phyloP scores from a whole-genome alignment of 2,329 filamentous ascomycete species.

The Penicillium glabrum region DNA sequence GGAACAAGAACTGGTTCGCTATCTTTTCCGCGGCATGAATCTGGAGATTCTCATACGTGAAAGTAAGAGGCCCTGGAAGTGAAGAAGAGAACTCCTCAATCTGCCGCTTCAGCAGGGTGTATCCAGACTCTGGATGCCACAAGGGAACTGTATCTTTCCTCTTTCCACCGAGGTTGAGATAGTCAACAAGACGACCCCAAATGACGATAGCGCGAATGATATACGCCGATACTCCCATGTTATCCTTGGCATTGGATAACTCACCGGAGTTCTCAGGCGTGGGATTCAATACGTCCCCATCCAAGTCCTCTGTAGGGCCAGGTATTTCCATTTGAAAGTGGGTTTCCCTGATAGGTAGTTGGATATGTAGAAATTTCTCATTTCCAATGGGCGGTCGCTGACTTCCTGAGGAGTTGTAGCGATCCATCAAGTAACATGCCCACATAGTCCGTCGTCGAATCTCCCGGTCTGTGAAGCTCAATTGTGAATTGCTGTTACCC shows the following conservation, averaged over 20 bases:
- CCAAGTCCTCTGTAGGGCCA: constrained; percentile 78
- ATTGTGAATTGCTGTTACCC: constrained; percentile 58
- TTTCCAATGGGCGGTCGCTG: constrained; percentile 89
- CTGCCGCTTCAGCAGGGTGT: constrained; percentile 67
- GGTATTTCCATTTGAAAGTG: constrained; percentile 90
- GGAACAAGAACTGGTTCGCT: constrained; percentile 86
- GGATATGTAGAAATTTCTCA: constrained; percentile 84
- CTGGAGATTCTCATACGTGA: constrained; percentile 78
- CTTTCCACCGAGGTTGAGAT: constrained; percentile 86
- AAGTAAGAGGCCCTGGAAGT: constrained; percentile 71
- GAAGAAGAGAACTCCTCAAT: constrained; percentile 67
- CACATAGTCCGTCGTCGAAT: constrained; percentile 95
- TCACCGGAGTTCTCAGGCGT: constrained; percentile 64
- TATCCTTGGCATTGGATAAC: constrained; percentile 67
- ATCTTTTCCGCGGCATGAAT: constrained; percentile 80
- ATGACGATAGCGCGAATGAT: constrained; percentile 81
- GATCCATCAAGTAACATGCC: constrained; percentile 96
- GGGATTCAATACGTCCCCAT: constrained; percentile 67
- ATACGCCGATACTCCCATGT: constrained; percentile 93
- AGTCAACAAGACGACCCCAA: constrained; percentile 87
- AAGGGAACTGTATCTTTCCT: constrained; percentile 73
- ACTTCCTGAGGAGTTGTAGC: constrained; percentile 93
- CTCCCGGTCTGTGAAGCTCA: constrained; percentile 90
- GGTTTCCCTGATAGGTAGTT: constrained; percentile 85
- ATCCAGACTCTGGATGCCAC: constrained; percentile 80